Evolutionary conservation across 176 grass and related monocot genomes (phyloP), one percentile per base, ranked within the genome.

Genomic region (Cenchrus fungigraminus): DNA sequence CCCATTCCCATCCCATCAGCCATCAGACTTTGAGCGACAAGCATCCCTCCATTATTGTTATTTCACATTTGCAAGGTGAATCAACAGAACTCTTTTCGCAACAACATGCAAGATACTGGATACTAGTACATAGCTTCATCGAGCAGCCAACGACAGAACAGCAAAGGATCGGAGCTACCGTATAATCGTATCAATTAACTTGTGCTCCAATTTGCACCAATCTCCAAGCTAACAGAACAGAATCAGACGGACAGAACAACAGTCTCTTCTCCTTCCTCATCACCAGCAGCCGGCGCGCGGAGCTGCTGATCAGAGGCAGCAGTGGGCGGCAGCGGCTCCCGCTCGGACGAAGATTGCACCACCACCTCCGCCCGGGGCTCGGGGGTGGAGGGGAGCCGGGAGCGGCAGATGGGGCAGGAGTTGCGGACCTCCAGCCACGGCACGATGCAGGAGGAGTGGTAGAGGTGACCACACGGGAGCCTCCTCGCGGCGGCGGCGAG

Each of bases 361-460:
- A 34, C 37, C 62, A 52, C 31, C 62, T 31, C 65, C 51, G 65
- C 64, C 19, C 49, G 10, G 31, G 61, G 42, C 2, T 61, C 51
- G 52, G 64, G 4, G 65, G 42, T 12, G 32, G 77, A 73, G n/a
- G 87, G 91, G 55, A 94, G 81, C 31, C 92, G 90, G 83, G 53
- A 16, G 13, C 53, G 53, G 53, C 94, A 97, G 81, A 96, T 87
- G 13, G 94, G 94, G 81, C 94, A 97, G 37, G 91, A 94, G 79
- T 97, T 97, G 81, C 87, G 94, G n/a, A 94, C 73, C 74, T 88
- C 80, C 3, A 97, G 83, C 94, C 94, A 97, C 52, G 90, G 92
- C 46, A 94, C 90, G 79, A 97, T 97, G 57, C 94, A 97, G 19
- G 82, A 65, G 6, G 94, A 97, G 77, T 97, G 90, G 68, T 97